Evolutionary conservation across 345 rosid species (phyloP).

Genomic region (Camelina laxa): DNA sequence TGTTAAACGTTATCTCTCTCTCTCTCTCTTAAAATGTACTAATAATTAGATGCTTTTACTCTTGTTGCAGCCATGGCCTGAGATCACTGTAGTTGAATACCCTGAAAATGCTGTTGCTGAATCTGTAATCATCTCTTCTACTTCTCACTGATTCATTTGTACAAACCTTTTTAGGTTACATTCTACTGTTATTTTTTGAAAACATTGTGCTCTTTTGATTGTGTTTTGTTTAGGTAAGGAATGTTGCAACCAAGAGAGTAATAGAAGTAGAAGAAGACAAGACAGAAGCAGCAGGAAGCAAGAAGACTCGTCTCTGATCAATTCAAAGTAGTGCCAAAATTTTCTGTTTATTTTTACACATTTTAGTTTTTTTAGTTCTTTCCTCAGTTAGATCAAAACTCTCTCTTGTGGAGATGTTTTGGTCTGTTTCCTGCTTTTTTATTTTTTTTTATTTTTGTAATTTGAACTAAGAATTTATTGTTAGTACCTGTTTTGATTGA

Average conservation of each 20-base stretch:
- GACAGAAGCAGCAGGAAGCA: constrained; percentile 17
- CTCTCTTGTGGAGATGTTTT: neutral
- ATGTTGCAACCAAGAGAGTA: constrained; percentile 18
- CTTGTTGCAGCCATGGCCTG: constrained; percentile 8
- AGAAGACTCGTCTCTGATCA: constrained; percentile 35
- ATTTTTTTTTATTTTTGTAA: neutral
- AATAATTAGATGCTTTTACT: neutral
- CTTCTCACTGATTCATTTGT: neutral
- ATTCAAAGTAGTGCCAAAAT: neutral
- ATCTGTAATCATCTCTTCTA: constrained; percentile 16
- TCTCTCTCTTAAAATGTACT: constrained; percentile 4
- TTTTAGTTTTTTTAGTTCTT: constrained; percentile 13
- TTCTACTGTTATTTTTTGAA: no score
- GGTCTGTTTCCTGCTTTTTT: neutral
- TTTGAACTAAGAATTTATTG: neutral
- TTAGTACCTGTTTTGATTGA: neutral
- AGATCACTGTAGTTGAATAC: neutral
- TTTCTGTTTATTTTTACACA: neutral
- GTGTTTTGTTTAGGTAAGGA: constrained; percentile 26
- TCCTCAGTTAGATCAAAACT: neutral
- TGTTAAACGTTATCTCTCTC: neutral
- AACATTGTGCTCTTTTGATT: constrained; percentile 11
- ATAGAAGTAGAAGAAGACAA: constrained; percentile 10
- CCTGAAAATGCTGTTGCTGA: constrained; percentile 23
- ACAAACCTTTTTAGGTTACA: neutral